Evolutionary conservation across 805 yeast genomes (phyloP).

Genomic region (Lachancea kluyveri): DNA sequence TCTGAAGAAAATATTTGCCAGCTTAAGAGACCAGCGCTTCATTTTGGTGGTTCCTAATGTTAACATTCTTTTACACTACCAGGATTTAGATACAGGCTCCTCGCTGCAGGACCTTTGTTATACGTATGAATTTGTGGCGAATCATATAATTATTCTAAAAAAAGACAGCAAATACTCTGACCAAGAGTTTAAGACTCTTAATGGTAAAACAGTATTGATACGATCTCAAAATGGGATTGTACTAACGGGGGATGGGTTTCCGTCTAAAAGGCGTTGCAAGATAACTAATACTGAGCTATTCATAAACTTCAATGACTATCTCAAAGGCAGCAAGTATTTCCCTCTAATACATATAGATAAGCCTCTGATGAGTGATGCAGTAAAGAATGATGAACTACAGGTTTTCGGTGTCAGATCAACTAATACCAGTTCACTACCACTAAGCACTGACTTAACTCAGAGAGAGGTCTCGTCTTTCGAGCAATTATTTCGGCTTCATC

Average conservation of each 20-base stretch:
- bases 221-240: slow-evolving; percentile 43
- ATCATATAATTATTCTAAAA: slow-evolving; percentile 49
- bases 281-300: slow-evolving; percentile 44
- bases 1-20: slow-evolving; percentile 40
- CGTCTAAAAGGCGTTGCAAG: slow-evolving; percentile 36
- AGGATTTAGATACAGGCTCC: slow-evolving; percentile 34
- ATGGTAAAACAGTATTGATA: slow-evolving; percentile 48
- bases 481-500: slow-evolving; percentile 7
- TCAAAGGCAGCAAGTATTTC: slow-evolving; percentile 50
- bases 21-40: slow-evolving; percentile 45
- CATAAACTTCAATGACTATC: slow-evolving; percentile 50
- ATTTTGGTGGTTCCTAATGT: slow-evolving; percentile 63
- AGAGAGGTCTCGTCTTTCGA: slow-evolving; percentile 7
- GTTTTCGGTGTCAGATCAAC: slow-evolving; percentile 1
- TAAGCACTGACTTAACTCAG: not conserved
- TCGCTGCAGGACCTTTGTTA: slow-evolving; percentile 48
- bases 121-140: slow-evolving; percentile 51
- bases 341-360: slow-evolving; percentile 52
- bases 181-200: slow-evolving; percentile 43
- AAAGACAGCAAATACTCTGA: slow-evolving; percentile 18
- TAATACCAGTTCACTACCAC: slow-evolving; percentile 4
- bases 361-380: slow-evolving; percentile 43
- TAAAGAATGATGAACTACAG: slow-evolving; percentile 14
- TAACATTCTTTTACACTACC: slow-evolving; percentile 35
- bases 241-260: slow-evolving; percentile 55